Evolutionary conservation across 306 rosid genomes (phyloP).

Genomic region (Malus fusca): DNA sequence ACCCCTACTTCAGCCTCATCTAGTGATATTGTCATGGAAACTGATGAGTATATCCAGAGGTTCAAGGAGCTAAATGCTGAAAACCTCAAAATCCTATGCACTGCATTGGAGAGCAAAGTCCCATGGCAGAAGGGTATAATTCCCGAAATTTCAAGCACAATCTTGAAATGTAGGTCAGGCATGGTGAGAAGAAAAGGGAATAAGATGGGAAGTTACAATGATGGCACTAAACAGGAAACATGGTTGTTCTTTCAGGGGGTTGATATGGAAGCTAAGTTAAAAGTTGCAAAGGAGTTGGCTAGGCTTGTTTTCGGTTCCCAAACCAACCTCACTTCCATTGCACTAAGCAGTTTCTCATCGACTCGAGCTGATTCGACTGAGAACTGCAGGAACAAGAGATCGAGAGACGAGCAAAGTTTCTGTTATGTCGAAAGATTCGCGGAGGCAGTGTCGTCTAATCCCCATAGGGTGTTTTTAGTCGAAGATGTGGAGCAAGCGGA

Average conservation of each 20-base stretch:
- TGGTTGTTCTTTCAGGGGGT: conserved; percentile 90
- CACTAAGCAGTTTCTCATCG: conserved; percentile 64
- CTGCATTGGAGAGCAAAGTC: conserved; percentile 60
- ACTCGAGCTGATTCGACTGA: conserved; percentile 73
- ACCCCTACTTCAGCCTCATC: conserved; percentile 64
- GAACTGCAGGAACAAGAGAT: conserved; percentile 59
- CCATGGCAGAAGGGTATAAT: conserved; percentile 76
- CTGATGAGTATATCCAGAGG: conserved; percentile 35
- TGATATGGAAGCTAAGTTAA: conserved; percentile 59
- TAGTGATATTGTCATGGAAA: conserved; percentile 54
- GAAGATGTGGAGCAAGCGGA: conserved; percentile 90
- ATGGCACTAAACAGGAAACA: conserved; percentile 63
- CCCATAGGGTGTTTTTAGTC: conserved; percentile 71
- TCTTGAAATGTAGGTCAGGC: conserved; percentile 79
- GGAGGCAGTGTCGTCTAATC: conserved; percentile 52
- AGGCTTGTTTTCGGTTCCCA: conserved; percentile 62
- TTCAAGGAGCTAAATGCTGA: conserved; percentile 64
- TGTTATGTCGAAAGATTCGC: conserved; percentile 61
- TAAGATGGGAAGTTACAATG: conserved; percentile 4
- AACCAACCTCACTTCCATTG: conserved; percentile 41
- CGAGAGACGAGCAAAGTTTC: conserved; percentile 68
- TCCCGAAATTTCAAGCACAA: conserved; percentile 56
- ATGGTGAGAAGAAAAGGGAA: conserved; percentile 55
- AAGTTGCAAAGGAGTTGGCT: conserved; percentile 69
- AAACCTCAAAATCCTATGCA: conserved; percentile 55